Percentiles rank a stretch among this genome's conserved stretches.
phyloP scores from a whole-genome alignment of 306 rosid species.

The Glycine latifolia region DNA sequence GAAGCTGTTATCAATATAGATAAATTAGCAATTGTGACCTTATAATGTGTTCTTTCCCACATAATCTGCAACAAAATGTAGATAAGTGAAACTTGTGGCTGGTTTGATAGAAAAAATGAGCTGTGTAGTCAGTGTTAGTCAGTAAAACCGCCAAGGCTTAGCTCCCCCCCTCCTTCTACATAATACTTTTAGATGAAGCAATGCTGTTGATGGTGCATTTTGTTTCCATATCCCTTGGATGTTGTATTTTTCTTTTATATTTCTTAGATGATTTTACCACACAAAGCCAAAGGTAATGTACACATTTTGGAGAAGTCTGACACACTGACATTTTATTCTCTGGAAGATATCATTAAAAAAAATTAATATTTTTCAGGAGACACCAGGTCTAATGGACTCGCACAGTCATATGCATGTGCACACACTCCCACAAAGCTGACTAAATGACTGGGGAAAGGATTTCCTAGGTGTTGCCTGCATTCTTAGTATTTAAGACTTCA shows the following conservation, averaged over 20 bases:
- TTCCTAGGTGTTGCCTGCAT: not conserved
- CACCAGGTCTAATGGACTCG: not conserved
- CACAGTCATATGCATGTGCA: not conserved
- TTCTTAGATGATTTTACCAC: slow-evolving; percentile 12
- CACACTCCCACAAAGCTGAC: not conserved
- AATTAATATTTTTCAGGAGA: not conserved
- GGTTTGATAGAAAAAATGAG: not conserved
- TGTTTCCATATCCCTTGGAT: slow-evolving; percentile 4
- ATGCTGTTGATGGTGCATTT: not conserved
- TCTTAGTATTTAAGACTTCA: not conserved
- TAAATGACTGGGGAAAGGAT: slow-evolving; percentile 10
- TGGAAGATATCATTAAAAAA: not conserved
- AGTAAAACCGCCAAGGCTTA: not conserved
- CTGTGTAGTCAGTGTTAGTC: slow-evolving; percentile 3
- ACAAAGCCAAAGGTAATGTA: not conserved
- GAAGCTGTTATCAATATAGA: not conserved
- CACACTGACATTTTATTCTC: not conserved
- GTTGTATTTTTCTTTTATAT: slow-evolving; percentile 7
- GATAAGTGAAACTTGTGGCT: slow-evolving; percentile 1
- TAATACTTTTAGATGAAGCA: not conserved
- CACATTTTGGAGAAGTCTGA: not conserved
- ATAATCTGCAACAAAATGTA: slow-evolving; percentile 1
- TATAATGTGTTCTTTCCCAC: not conserved
- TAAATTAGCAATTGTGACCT: not conserved
- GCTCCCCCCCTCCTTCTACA: not conserved